These are phyloP conservation scores for Tetrahymena malaccensis DNA, from an alignment of 73 alveolate species.

Conservation along the genomic window DNA sequence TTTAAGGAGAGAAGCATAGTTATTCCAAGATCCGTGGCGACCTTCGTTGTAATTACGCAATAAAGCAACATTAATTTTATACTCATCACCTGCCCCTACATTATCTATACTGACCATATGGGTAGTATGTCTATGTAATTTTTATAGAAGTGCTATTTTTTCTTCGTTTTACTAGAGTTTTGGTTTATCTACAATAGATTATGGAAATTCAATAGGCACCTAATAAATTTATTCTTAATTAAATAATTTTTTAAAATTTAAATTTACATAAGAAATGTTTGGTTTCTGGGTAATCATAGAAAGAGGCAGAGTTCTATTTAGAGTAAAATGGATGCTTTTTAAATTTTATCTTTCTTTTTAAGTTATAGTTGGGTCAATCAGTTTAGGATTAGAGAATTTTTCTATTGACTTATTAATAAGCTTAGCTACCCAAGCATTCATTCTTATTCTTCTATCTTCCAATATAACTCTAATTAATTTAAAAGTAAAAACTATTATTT, in stretches of 20 bases:
- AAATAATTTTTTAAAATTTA: too few species aligned
- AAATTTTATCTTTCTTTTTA: constrained; percentile 74
- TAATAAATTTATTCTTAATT: background rate
- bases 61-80: constrained; percentile 35
- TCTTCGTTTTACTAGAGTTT: constrained; percentile 66
- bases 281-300: constrained; percentile 51
- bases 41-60: constrained; percentile 92
- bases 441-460: constrained; percentile 92
- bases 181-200: constrained; percentile 54
- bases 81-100: constrained; percentile 51
- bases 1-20: constrained; percentile 46
- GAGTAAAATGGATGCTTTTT: constrained; percentile 78
- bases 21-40: constrained; percentile 84
- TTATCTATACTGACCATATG: constrained; percentile 53
- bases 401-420: constrained; percentile 88
- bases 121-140: constrained; percentile 66
- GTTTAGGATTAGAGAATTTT: constrained; percentile 82
- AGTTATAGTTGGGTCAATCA: constrained; percentile 62
- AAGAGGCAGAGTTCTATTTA: constrained; percentile 75
- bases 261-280: constrained; percentile 19
- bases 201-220: constrained; percentile 38
- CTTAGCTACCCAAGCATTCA: constrained; percentile 90
- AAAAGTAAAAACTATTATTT: background rate
- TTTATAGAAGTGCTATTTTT: constrained; percentile 54
- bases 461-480: constrained; percentile 45